Evolutionary conservation across 2,329 filamentous ascomycete genomes (phyloP), one percentile per base, ranked within the genome.

Genomic region (Furcasterigmium furcatum): DNA sequence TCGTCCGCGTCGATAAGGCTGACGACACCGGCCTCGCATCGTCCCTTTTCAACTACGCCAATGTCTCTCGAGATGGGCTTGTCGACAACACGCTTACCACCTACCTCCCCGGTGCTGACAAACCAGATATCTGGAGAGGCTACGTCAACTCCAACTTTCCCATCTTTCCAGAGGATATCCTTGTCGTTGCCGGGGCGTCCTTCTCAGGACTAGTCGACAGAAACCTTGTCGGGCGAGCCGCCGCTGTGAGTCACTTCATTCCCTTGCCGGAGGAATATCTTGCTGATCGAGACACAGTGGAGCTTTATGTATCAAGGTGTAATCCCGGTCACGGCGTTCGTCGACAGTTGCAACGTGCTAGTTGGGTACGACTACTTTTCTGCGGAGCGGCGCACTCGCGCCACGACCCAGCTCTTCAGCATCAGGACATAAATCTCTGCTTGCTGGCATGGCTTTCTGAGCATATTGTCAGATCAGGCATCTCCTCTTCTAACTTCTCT

Each of bases 101-200:
- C 0, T 63, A 58, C 16, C 29, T 48, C 1, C 46, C 39, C 9
- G 46, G 55, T 2, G 50, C 45, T 1, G 43, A 42, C 0, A 47
- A 52, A 2, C 57, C 59, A 1, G 48, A 43, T 2, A 39, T 63
- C 0, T 69, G 58, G 58, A 56, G 57, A 27, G 65, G 58, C 13
- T 66, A 65, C 9, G 63, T 66, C 10, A 64, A 64, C 44, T 62
- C 64, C 0, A 65, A 64, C n/a, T 69, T 61, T 38, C 64, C 66
- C 1, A 54, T 68, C 7, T 60, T 68, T 16, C 41, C 41, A 0
- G 47, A 55, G 4, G 54, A 62, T 9, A 46, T 65, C 13, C 53
- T 69, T 20, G 44, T 63, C 8, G 43, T 51, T 0, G 34, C 46
- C 5, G 55, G 46, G 0, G 60, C 60, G 3, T 55, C 59, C 1